These are phyloP conservation scores for Abrus precatorius DNA, from an alignment of 306 rosid genomes.

Conservation along the genomic window DNA sequence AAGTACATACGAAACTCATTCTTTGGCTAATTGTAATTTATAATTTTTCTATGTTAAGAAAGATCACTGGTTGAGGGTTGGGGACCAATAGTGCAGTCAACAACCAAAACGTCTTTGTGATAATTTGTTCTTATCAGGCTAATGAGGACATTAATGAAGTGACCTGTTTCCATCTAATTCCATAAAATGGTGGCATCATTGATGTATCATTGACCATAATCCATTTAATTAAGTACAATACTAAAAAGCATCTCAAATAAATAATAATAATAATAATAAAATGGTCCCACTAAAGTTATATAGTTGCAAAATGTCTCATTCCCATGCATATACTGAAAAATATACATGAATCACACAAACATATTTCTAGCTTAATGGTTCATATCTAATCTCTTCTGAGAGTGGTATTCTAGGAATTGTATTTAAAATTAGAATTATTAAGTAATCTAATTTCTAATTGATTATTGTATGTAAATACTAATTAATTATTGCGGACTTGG, in stretches of 20 bases:
- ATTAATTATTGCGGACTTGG: not conserved
- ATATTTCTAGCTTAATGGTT: not conserved
- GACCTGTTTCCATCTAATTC: slow-evolving; percentile 20
- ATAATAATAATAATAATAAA: not conserved
- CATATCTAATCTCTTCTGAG: not conserved
- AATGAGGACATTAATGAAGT: slow-evolving; percentile 21
- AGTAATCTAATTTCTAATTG: not conserved
- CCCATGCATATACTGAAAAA: not conserved
- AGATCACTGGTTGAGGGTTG: not conserved
- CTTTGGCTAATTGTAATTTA: not conserved
- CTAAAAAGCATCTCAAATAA: not conserved
- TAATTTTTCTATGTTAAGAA: not conserved
- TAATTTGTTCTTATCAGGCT: slow-evolving; percentile 49
- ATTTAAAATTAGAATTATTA: not conserved
- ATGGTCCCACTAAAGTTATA: slow-evolving; percentile 16
- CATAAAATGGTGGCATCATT: slow-evolving; percentile 41
- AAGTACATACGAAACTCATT: not conserved
- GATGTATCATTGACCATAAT: not conserved
- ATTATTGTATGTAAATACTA: not conserved
- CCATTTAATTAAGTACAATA: not conserved
- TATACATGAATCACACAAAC: not conserved
- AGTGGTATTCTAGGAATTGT: not conserved
- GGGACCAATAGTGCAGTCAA: slow-evolving; percentile 38
- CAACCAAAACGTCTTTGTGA: not conserved
- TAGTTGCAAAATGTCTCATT: slow-evolving; percentile 31